These are phyloP conservation scores for Aureobasidium leucospermi DNA, from an alignment of 2,329 filamentous ascomycete species.

Conservation along the genomic window DNA sequence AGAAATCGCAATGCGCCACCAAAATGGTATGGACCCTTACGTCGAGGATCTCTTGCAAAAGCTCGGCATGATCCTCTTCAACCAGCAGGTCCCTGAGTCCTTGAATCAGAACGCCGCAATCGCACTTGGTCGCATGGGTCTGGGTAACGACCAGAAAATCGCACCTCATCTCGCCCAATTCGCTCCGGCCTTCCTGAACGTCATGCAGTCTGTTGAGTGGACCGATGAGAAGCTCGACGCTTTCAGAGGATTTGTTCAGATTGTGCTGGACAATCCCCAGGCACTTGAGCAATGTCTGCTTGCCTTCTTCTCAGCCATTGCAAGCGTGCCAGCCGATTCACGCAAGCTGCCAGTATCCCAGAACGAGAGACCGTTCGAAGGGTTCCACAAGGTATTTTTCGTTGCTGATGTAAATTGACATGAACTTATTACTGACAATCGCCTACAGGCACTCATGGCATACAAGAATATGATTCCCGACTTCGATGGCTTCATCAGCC, in stretches of 20 bases:
- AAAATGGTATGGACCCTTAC: constrained; percentile 65
- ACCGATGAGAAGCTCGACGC: constrained; percentile 93
- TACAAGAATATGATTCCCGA: constrained; percentile 50
- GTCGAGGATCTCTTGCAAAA: constrained; percentile 69
- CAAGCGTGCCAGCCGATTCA: constrained; percentile 49
- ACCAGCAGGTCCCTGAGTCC: constrained; percentile 75
- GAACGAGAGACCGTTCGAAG: constrained; percentile 54
- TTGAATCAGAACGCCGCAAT: constrained; percentile 92
- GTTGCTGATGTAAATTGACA: background rate
- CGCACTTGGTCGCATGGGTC: constrained; percentile 77
- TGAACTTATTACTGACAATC: background rate
- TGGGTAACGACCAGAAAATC: constrained; percentile 67
- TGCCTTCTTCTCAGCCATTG: constrained; percentile 77
- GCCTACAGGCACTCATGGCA: constrained; percentile 35
- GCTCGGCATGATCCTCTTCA: constrained; percentile 75
- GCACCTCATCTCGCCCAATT: constrained; percentile 74
- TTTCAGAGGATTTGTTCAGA: constrained; percentile 79
- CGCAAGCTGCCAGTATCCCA: constrained; percentile 50
- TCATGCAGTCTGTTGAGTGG: constrained; percentile 77
- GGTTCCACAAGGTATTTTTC: constrained; percentile 62
- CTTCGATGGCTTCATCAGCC: constrained; percentile 44
- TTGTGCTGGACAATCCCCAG: constrained; percentile 79
- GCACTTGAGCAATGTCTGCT: constrained; percentile 82
- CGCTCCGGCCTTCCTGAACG: constrained; percentile 70
- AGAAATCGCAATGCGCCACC: constrained; percentile 78